Percentiles rank a stretch among this genome's conserved stretches.
Conservation (phyloP, 495 filamentous ascomycete genomes). For the Penicillium pancosmium region DNA sequence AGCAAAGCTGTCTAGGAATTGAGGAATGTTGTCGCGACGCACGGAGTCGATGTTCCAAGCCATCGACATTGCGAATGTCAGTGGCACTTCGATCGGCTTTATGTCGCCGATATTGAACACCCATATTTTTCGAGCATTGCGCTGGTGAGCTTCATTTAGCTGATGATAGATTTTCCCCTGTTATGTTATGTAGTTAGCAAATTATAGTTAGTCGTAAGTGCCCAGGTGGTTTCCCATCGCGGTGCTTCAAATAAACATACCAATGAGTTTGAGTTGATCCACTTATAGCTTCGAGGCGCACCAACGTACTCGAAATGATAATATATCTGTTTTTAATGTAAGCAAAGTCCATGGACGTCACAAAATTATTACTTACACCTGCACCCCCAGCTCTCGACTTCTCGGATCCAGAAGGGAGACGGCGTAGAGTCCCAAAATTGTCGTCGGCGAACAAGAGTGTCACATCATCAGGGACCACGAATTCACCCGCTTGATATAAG, state of each 20-base stretch:
- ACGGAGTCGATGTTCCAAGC: constrained; percentile 24
- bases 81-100: constrained; percentile 23
- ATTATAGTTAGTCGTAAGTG: neutral
- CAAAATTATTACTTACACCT: constrained; percentile 39
- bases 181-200: neutral
- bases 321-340: constrained; percentile 49
- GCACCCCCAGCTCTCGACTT: constrained; percentile 62
- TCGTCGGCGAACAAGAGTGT: constrained; percentile 77
- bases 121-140: constrained; percentile 70
- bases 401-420: constrained; percentile 66
- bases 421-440: constrained; percentile 71
- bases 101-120: constrained; percentile 78
- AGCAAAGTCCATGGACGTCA: neutral
- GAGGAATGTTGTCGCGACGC: constrained; percentile 45
- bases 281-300: constrained; percentile 32
- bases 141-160: constrained; percentile 49
- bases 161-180: constrained; percentile 34
- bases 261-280: constrained; percentile 34
- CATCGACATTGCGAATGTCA: constrained; percentile 26
- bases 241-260: constrained; percentile 1
- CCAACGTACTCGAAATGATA: constrained; percentile 70
- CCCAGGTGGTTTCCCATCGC: too few species aligned
- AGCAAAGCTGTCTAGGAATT: constrained; percentile 61
- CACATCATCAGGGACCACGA: constrained; percentile 70
- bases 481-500: constrained; percentile 62